phyloP scores from a whole-genome alignment of 495 filamentous ascomycete genomes.

The Aspergillus wentii region DNA sequence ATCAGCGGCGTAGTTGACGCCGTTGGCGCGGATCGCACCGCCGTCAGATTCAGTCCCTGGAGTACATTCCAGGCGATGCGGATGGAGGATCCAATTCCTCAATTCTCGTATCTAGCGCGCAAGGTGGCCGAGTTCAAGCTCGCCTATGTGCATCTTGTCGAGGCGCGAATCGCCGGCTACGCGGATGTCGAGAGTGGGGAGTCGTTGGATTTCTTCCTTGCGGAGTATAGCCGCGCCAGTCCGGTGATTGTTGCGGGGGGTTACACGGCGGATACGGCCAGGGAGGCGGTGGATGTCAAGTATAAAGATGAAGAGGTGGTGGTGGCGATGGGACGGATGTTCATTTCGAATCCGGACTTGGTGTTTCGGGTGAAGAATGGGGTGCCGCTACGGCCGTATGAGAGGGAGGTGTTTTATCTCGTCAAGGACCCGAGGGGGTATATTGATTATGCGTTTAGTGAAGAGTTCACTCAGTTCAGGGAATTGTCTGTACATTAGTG shows the following conservation, averaged over 20 bases:
- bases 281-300: slow-evolving; percentile 45
- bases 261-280: slow-evolving; percentile 48
- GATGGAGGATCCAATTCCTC: slow-evolving; percentile 58
- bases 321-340: slow-evolving; percentile 58
- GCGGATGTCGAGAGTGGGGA: slow-evolving; percentile 37
- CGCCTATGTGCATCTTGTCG: slow-evolving; percentile 64
- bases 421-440: slow-evolving; percentile 51
- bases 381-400: slow-evolving; percentile 50
- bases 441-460: slow-evolving; percentile 49
- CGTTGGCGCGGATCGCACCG: slow-evolving; percentile 58
- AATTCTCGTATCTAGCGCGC: slow-evolving; percentile 56
- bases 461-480: too few relatives aligned
- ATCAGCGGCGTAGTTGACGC: slow-evolving; percentile 56
- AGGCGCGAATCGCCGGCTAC: slow-evolving; percentile 45
- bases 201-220: slow-evolving; percentile 43
- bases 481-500: too few relatives aligned
- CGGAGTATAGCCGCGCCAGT: slow-evolving; percentile 37
- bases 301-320: slow-evolving; percentile 49
- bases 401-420: slow-evolving; percentile 56
- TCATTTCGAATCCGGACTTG: slow-evolving; percentile 69
- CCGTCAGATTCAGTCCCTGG: slow-evolving; percentile 61
- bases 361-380: slow-evolving; percentile 55
- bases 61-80: slow-evolving; percentile 63
- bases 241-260: slow-evolving; percentile 62
- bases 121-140: slow-evolving; percentile 51